Conservation (phyloP, 176 grass and related monocot genomes). For the Chrysopogon serrulatus region DNA sequence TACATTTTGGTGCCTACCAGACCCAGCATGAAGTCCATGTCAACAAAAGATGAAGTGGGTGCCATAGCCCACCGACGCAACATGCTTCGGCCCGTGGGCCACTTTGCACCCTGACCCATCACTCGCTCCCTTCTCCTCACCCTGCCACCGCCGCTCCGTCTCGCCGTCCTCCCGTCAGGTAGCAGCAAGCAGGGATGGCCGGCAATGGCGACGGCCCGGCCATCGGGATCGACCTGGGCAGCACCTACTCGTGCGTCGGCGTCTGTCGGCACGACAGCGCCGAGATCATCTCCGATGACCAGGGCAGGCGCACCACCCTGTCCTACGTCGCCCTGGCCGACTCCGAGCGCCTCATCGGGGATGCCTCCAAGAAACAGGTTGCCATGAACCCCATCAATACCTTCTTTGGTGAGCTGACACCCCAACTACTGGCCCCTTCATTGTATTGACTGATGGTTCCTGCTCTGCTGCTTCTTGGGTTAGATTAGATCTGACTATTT, state of each 20-base stretch:
- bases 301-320: conserved; percentile 87
- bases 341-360: conserved; percentile 58
- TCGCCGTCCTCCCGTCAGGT: too few species aligned
- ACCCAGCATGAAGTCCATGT: too few species aligned
- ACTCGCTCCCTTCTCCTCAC: background rate
- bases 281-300: conserved; percentile 92
- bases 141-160: conserved; percentile 1
- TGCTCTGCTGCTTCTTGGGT: too few species aligned
- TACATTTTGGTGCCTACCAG: too few species aligned
- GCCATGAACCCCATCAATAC: conserved; percentile 76
- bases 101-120: too few species aligned
- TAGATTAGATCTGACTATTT: too few species aligned
- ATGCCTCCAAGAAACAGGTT: conserved; percentile 72
- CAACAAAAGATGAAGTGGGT: too few species aligned
- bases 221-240: conserved; percentile 93
- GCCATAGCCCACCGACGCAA: too few species aligned
- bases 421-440: too few species aligned
- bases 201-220: conserved; percentile 74
- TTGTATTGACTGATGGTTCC: too few species aligned
- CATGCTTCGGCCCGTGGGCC: too few species aligned
- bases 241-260: conserved; percentile 93
- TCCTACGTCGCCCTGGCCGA: conserved; percentile 89
- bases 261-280: conserved; percentile 94
- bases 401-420: conserved; percentile 51
- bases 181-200: conserved; percentile 18